Conservation (phyloP, 768 basidiomycete genomes). For the Termitomyces sp. region DNA sequence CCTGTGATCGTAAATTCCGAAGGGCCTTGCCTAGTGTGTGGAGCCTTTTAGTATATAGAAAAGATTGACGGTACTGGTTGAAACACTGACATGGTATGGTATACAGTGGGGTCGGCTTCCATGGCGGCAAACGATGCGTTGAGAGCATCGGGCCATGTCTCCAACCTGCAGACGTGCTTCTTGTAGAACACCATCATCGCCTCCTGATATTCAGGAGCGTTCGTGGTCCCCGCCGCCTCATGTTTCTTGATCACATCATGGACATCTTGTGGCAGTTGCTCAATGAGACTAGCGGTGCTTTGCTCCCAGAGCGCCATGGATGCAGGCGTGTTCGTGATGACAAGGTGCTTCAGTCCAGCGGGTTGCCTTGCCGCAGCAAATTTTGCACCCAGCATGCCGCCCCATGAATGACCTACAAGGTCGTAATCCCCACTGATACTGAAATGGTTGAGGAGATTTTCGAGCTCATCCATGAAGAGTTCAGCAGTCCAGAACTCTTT, state of each 20-base stretch:
- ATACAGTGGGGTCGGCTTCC: constrained; percentile 22
- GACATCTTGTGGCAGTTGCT: constrained; percentile 15
- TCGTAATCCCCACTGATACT: constrained; percentile 34
- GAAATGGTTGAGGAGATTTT: constrained; percentile 40
- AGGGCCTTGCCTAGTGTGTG: constrained; percentile 8
- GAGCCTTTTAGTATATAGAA: neutral
- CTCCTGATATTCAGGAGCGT: constrained; percentile 10
- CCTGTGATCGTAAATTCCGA: constrained; percentile 14
- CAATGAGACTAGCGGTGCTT: constrained; percentile 9
- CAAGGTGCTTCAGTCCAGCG: constrained; percentile 28
- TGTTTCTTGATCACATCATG: constrained; percentile 17
- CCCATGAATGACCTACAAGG: constrained; percentile 54
- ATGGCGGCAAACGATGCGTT: constrained; percentile 15
- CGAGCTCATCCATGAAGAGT: constrained; percentile 51
- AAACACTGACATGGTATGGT: constrained; percentile 21
- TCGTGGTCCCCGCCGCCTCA: constrained; percentile 15
- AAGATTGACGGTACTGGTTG: constrained; percentile 9
- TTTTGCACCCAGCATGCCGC: constrained; percentile 44
- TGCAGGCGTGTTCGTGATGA: constrained; percentile 28
- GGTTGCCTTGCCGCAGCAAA: constrained; percentile 34
- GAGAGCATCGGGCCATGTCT: constrained; percentile 20
- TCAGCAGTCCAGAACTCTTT: constrained; percentile 30
- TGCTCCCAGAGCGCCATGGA: constrained; percentile 22
- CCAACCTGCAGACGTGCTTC: constrained; percentile 20
- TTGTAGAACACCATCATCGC: constrained; percentile 21